Evolutionary conservation across 164 flowering plant species (phyloP).

Genomic region (Vitis rotundifolia): DNA sequence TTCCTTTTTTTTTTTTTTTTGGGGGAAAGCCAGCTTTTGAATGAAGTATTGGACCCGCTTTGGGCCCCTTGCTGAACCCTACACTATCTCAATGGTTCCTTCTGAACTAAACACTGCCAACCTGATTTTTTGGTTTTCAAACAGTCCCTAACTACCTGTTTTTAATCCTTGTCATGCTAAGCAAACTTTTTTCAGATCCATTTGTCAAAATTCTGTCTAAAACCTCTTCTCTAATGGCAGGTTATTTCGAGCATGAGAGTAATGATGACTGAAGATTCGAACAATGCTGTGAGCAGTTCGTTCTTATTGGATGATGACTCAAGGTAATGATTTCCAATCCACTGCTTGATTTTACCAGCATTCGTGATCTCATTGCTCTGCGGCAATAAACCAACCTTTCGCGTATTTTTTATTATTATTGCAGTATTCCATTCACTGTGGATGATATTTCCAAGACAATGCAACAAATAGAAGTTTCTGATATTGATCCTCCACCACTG

Average conservation of each 20-base stretch:
- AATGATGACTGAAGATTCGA: slow-evolving; percentile 76
- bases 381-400: not conserved
- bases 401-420: not conserved
- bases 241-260: slow-evolving; percentile 76
- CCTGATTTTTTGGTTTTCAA: not conserved
- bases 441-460: slow-evolving; percentile 73
- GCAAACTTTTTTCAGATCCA: not conserved
- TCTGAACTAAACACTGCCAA: not conserved
- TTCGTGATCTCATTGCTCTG: not conserved
- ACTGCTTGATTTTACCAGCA: no score
- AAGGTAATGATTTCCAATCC: slow-evolving; percentile 36
- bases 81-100: not conserved
- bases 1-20: no score
- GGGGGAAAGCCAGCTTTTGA: not conserved
- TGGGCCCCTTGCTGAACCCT: not conserved
- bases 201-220: slow-evolving; percentile 1
- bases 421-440: slow-evolving; percentile 80
- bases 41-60: not conserved
- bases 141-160: not conserved
- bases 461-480: slow-evolving; percentile 55
- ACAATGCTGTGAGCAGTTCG: slow-evolving; percentile 71
- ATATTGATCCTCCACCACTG: slow-evolving; percentile 72
- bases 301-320: slow-evolving; percentile 80
- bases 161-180: not conserved
- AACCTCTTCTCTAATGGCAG: slow-evolving; percentile 26